Percentiles rank a stretch among this genome's conserved stretches.
phyloP scores from a whole-genome alignment of 768 basidiomycete species.

The Phylloporus rhodoxanthus region DNA sequence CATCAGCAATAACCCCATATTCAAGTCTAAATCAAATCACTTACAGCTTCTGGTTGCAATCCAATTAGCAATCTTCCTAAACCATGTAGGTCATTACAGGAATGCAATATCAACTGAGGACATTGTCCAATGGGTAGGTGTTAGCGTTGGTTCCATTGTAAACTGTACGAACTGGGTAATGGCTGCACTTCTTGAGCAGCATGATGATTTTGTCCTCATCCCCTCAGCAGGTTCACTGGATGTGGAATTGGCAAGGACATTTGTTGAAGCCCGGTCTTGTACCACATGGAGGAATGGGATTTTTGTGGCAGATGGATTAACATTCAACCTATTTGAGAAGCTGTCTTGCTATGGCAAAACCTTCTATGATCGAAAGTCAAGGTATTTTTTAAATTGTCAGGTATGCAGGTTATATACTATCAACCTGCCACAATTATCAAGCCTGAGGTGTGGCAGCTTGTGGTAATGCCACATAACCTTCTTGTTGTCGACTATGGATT shows the following conservation, averaged over 20 bases:
- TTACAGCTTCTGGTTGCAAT: conserved; percentile 15
- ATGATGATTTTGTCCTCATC: background rate
- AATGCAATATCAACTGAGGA: conserved; percentile 11
- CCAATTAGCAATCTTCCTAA: conserved; percentile 27
- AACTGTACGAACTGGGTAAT: conserved; percentile 5
- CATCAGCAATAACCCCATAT: conserved; percentile 23
- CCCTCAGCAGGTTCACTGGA: background rate
- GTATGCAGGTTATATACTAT: background rate
- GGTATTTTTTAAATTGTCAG: conserved; percentile 18
- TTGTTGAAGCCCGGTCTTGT: background rate
- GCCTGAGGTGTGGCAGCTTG: too few species aligned
- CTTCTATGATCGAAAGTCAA: conserved; percentile 6
- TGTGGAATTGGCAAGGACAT: background rate
- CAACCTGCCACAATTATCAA: too few species aligned
- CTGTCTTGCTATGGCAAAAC: background rate
- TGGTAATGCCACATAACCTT: too few species aligned
- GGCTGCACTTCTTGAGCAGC: background rate
- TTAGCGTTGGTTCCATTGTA: background rate
- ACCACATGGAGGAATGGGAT: conserved; percentile 31
- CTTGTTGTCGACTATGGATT: too few species aligned
- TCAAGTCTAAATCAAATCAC: conserved; percentile 13
- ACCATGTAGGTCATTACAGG: conserved; percentile 22
- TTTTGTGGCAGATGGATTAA: conserved; percentile 36
- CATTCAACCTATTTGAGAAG: conserved; percentile 9
- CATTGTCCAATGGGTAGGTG: conserved; percentile 7